Evolutionary conservation across 2,329 filamentous ascomycete genomes (phyloP).

Genomic region (Chaetomiaceae sp.): DNA sequence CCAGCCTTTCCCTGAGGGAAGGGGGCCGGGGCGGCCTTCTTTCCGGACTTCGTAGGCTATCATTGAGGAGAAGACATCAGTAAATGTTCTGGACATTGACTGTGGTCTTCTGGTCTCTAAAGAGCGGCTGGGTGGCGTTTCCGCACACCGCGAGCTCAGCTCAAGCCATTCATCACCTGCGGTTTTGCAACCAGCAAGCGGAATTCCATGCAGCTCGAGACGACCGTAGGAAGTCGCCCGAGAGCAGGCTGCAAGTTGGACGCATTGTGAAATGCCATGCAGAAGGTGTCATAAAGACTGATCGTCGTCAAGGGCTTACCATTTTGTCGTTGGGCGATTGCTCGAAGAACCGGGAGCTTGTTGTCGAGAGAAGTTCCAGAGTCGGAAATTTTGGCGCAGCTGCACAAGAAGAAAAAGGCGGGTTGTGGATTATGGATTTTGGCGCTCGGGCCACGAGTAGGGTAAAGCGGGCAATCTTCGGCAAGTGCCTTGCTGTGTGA

Average conservation of each 20-base stretch:
- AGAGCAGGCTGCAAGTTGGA: constrained; percentile 25
- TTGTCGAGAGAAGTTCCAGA: constrained; percentile 30
- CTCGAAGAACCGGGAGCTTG: constrained; percentile 38
- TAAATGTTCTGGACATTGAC: constrained; percentile 70
- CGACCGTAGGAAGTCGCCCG: constrained; percentile 27
- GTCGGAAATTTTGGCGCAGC: constrained; percentile 18
- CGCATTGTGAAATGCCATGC: constrained; percentile 24
- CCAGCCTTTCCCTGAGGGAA: constrained; percentile 90
- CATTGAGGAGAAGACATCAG: constrained; percentile 99
- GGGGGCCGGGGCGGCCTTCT: constrained; percentile 96
- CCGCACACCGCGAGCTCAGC: constrained; percentile 44
- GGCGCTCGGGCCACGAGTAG: constrained; percentile 19
- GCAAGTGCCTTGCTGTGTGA: background rate
- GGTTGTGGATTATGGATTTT: constrained; percentile 23
- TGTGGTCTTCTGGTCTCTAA: constrained; percentile 85
- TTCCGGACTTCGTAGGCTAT: constrained; percentile 97
- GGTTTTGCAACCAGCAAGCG: constrained; percentile 39
- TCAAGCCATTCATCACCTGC: constrained; percentile 62
- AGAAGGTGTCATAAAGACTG: constrained; percentile 21
- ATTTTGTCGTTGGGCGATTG: constrained; percentile 50
- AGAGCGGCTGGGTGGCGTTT: constrained; percentile 59
- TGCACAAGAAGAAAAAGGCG: constrained; percentile 21
- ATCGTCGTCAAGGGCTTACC: constrained; percentile 51
- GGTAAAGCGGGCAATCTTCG: constrained; percentile 22
- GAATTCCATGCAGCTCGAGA: constrained; percentile 33